phyloP scores from a whole-genome alignment of 345 rosid species.

The Eucalyptus pauciflora region DNA sequence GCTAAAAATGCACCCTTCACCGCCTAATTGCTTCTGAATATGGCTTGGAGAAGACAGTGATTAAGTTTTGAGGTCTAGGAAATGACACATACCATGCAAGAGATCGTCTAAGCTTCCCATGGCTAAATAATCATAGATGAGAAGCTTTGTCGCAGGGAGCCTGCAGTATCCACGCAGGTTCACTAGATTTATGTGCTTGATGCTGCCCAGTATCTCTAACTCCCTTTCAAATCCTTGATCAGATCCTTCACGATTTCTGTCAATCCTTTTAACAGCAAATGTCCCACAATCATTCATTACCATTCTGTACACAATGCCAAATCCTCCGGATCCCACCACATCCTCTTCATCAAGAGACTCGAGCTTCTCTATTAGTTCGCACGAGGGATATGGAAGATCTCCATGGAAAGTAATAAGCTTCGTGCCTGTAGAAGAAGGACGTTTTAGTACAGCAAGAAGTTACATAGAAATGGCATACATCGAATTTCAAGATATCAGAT shows the following conservation, averaged over 20 bases:
- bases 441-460: neutral
- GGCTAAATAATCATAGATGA: conserved; percentile 83
- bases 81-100: conserved; percentile 53
- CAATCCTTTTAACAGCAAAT: conserved; percentile 92
- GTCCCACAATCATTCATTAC: conserved; percentile 98
- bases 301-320: conserved; percentile 92
- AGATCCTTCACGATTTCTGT: conserved; percentile 77
- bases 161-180: conserved; percentile 95
- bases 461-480: neutral
- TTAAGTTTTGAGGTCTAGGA: neutral
- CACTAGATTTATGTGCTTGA: conserved; percentile 90
- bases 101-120: conserved; percentile 88
- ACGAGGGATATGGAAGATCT: conserved; percentile 82
- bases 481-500: neutral
- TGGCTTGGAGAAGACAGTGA: neutral
- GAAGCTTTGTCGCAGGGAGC: conserved; percentile 72
- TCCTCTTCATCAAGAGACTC: conserved; percentile 93
- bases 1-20: neutral
- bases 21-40: neutral
- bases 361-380: conserved; percentile 83
- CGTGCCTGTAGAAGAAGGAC: conserved; percentile 22
- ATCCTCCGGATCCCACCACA: conserved; percentile 96
- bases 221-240: conserved; percentile 93
- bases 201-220: conserved; percentile 88
- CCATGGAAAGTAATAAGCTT: conserved; percentile 95